Base-by-base conservation (phyloP, 208 protist genomes). In the Naegleria lovaniensis region DNA sequence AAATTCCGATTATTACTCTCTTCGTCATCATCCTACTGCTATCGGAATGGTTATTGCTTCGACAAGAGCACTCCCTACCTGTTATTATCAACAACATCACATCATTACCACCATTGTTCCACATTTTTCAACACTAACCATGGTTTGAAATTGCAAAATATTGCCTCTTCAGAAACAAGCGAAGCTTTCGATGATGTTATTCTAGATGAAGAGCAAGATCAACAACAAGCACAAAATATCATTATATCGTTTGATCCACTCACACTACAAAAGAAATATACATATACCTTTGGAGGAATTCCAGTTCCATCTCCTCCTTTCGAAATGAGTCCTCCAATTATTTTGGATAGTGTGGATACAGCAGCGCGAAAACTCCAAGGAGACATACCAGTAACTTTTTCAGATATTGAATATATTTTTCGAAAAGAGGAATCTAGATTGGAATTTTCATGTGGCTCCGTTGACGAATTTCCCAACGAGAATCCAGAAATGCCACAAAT, bases 401-500 rank as follows among this genome's bases (percentile, higher is more conserved):
- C 16, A 36, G 67, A 79, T 36, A 79, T 79, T 79, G 67, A 79
- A 36, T 36, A 36, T 36, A 36, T 79, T 7, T 79, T 79, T 9
- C 19, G 29, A 6, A 36, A 9, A 13, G 29, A 79, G 9, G 0
- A 79, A 25, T 29, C 29, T 7, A 36, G n/a, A 0, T 15, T 79
- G 67, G 67, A 79, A 36, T 36, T 36, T 79, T 36, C 67, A 36
- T 79, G 67, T 79, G 67, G 67, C 9, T 36, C 67, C 0, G 67
- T 79, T 79, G 67, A 79, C 0, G 67, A 79, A 79, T 79, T 79
- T 36, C 67, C 67, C 7, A n/a, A 79, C 25, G 25, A 19, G 0
- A 36, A 29, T 9, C 25, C 19, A n/a, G n/a, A 79, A 79, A 79
- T 79, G 67, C 67, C 67, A 29, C 85, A 90, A 55, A 40, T 90